These are phyloP conservation scores for Bertia moriformis DNA, from an alignment of 2,329 filamentous ascomycete genomes.

Conservation along the genomic window DNA sequence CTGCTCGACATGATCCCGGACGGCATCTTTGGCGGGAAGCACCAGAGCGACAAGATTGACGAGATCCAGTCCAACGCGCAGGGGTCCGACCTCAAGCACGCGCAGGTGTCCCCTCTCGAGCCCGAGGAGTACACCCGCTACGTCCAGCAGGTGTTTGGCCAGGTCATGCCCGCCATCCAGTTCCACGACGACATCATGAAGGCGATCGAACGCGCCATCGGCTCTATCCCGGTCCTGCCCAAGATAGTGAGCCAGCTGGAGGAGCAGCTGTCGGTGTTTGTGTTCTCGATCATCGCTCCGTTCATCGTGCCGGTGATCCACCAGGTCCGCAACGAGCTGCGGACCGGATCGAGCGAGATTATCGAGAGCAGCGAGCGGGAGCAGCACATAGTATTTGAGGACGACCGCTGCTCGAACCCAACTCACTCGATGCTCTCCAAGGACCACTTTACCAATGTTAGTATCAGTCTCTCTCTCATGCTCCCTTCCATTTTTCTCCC, in stretches of 20 bases:
- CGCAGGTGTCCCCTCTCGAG: conserved; percentile 60
- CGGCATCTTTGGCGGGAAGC: conserved; percentile 62
- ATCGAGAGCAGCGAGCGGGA: conserved; percentile 72
- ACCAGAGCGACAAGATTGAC: conserved; percentile 62
- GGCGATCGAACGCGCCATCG: conserved; percentile 60
- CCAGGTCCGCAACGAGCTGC: conserved; percentile 76
- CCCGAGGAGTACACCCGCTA: conserved; percentile 76
- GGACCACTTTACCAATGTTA: conserved; percentile 78
- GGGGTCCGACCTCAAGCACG: conserved; percentile 61
- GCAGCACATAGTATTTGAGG: conserved; percentile 74
- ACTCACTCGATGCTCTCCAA: conserved; percentile 95
- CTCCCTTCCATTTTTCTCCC: conserved; percentile 3
- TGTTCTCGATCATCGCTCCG: conserved; percentile 81
- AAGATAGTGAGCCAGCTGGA: conserved; percentile 75
- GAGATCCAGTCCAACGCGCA: conserved; percentile 66
- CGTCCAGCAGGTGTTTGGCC: conserved; percentile 55
- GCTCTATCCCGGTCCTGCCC: conserved; percentile 72
- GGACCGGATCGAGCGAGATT: conserved; percentile 72
- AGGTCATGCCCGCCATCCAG: conserved; percentile 79
- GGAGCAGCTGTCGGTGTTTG: conserved; percentile 76
- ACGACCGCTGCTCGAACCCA: conserved; percentile 64
- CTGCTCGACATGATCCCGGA: conserved; percentile 70
- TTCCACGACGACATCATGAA: conserved; percentile 85
- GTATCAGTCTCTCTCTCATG: conserved; percentile 9
- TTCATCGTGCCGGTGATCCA: conserved; percentile 74